Evolutionary conservation across 345 rosid genomes (phyloP), one percentile per base, ranked within the genome.

Genomic region (Eucalyptus erythrocorys): DNA sequence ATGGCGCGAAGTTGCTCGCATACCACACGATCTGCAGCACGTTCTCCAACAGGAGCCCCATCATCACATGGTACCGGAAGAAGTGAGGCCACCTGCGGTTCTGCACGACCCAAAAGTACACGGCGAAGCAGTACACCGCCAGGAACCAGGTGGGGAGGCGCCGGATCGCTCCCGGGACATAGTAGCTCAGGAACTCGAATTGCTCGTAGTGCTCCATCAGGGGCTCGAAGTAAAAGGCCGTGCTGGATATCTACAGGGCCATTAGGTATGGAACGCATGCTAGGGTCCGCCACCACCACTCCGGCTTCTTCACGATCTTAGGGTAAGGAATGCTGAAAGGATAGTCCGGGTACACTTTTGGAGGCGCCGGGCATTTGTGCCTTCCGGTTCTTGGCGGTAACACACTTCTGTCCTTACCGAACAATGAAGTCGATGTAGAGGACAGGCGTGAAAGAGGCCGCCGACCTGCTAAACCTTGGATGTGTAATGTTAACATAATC

Each of bases 271-370:
- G 98, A 34, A 95, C 76, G 86, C 94, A 94, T 47, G 99, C 94
- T 85, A 96, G 88, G 27, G 96, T 95, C 88, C 98, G 94, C 96
- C 96, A 93, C 97, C 97, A 95, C 98, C 98, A 97, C 71, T 94
- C 94, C 42, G 96, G 98, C 88, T 94, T 95, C 92, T 94, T 93
- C 13, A 84, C 47, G 47, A 93, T 71, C 87, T 88, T 91, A 22
- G 97, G 97, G 55, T 89, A 88, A 68, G 89, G 91, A 88, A 95
- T 90, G 87, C 92, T 89, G 88, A 93, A 93, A 47, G 92, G 80
- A 13, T 94, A 92, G 50, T 92, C 91, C 91, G 90, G 92, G 47
- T 87, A 86, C 17, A 94, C 97, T 82, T 89, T 90, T 5, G 87
- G 86, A 13, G 90, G 87, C 13, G 53, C 16, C 8, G 32, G 17